Conservation (phyloP, 2,329 filamentous ascomycete species). For the Monosporascus ibericus region DNA sequence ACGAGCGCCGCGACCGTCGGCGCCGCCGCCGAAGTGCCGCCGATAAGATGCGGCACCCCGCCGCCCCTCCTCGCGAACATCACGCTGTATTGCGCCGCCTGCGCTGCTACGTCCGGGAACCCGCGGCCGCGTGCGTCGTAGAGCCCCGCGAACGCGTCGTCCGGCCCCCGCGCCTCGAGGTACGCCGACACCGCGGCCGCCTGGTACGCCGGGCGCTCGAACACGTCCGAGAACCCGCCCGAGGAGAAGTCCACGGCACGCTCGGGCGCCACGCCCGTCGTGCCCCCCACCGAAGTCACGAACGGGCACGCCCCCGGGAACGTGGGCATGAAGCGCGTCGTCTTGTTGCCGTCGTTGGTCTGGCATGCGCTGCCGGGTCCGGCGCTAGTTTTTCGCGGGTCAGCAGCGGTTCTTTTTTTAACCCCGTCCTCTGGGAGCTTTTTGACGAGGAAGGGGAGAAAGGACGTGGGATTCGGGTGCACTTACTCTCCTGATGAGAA, state of each 20-base stretch:
- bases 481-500: conserved; percentile 24
- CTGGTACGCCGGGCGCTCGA: conserved; percentile 37
- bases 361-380: conserved; percentile 34
- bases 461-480: not conserved
- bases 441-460: not conserved
- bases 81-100: conserved; percentile 31
- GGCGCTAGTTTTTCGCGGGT: conserved; percentile 8
- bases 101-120: conserved; percentile 57
- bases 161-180: conserved; percentile 18
- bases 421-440: too few relatives aligned
- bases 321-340: conserved; percentile 42
- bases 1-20: conserved; percentile 60
- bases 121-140: conserved; percentile 47
- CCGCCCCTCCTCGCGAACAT: conserved; percentile 3
- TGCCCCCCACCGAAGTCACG: conserved; percentile 55
- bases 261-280: conserved; percentile 43
- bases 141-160: conserved; percentile 33
- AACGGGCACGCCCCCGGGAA: conserved; percentile 54
- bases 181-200: conserved; percentile 40
- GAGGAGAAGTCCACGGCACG: conserved; percentile 45
- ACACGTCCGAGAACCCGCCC: conserved; percentile 45
- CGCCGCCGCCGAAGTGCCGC: conserved; percentile 45
- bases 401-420: conserved; percentile 1
- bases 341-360: conserved; percentile 49
- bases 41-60: conserved; percentile 26